These are phyloP conservation scores for Cicer yamashitae DNA, from an alignment of 306 rosid species.

Conservation along the genomic window DNA sequence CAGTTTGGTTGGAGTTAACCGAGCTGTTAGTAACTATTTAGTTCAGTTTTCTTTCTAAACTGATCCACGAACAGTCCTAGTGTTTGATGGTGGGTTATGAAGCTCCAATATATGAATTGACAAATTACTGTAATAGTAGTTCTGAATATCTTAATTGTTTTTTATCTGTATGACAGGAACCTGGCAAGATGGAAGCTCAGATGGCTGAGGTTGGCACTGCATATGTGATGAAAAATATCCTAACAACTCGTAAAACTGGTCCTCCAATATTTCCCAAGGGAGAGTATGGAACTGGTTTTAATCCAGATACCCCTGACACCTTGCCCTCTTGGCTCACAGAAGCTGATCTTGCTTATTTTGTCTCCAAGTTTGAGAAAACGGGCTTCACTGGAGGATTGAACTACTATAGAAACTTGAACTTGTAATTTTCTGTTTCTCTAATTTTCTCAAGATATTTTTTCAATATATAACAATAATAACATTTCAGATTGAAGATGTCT, in stretches of 20 bases:
- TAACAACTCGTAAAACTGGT: slow-evolving; percentile 40
- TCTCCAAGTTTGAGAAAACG: slow-evolving; percentile 46
- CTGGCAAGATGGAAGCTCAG: slow-evolving; percentile 42
- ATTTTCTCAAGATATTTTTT: too few relatives aligned
- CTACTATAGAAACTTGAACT: slow-evolving; percentile 51
- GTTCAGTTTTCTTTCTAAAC: too few relatives aligned
- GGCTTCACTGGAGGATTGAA: slow-evolving; percentile 68
- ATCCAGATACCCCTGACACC: slow-evolving; percentile 9
- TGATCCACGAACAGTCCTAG: too few relatives aligned
- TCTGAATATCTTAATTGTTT: not conserved
- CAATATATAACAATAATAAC: not conserved
- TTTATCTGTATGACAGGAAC: slow-evolving; percentile 9
- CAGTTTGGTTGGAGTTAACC: too few relatives aligned
- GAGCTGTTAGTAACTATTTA: too few relatives aligned
- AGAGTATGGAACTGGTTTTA: slow-evolving; percentile 38
- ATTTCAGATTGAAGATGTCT: not conserved
- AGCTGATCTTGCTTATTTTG: slow-evolving; percentile 54
- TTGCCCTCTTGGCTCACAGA: slow-evolving; percentile 60
- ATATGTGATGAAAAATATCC: slow-evolving; percentile 41
- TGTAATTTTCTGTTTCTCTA: not conserved
- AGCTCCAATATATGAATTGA: not conserved
- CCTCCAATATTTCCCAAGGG: slow-evolving; percentile 54
- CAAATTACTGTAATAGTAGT: too few relatives aligned
- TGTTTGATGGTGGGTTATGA: too few relatives aligned
- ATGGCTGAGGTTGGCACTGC: slow-evolving; percentile 29